Percentiles rank a stretch among this genome's conserved stretches.
Evolutionary conservation across 1,139 yeast genomes (phyloP).

Genomic region (Lodderomyces theae): DNA sequence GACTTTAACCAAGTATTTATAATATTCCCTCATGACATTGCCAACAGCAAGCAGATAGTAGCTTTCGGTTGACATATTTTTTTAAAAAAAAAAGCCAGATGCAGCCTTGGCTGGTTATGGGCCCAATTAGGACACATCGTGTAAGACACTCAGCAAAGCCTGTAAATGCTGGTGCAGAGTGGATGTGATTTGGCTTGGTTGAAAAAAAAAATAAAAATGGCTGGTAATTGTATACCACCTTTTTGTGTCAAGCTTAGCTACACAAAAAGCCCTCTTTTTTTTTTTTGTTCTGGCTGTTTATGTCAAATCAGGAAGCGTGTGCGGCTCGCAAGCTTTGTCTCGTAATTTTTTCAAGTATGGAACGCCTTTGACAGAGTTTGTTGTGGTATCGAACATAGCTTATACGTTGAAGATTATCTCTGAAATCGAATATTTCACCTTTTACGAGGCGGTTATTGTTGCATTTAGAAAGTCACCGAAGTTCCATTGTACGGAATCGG

Average conservation of each 20-base stretch:
- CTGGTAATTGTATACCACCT: too few species aligned
- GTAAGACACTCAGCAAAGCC: background rate
- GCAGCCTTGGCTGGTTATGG: conserved; percentile 1
- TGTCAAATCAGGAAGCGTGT: background rate
- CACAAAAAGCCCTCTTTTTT: background rate
- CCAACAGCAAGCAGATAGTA: too few species aligned
- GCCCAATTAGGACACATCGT: background rate
- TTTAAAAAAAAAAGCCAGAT: too few species aligned
- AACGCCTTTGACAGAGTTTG: background rate
- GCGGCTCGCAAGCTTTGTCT: background rate
- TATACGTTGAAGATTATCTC: too few species aligned
- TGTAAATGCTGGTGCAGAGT: background rate
- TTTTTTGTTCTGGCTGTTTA: background rate
- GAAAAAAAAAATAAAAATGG: background rate
- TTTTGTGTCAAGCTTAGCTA: background rate
- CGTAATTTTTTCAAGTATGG: background rate
- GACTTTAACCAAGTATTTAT: background rate
- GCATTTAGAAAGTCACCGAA: background rate
- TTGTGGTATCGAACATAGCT: background rate
- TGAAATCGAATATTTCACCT: too few species aligned
- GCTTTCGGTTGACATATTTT: background rate
- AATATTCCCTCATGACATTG: too few species aligned
- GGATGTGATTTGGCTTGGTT: background rate
- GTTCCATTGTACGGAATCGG: too few species aligned
- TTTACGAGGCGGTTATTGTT: conserved; percentile 1